A percentile compares a stretch with the other conserved stretches of the same genome.
phyloP scores from a whole-genome alignment of 495 filamentous ascomycete genomes.

The Articulospora tetracladia region DNA sequence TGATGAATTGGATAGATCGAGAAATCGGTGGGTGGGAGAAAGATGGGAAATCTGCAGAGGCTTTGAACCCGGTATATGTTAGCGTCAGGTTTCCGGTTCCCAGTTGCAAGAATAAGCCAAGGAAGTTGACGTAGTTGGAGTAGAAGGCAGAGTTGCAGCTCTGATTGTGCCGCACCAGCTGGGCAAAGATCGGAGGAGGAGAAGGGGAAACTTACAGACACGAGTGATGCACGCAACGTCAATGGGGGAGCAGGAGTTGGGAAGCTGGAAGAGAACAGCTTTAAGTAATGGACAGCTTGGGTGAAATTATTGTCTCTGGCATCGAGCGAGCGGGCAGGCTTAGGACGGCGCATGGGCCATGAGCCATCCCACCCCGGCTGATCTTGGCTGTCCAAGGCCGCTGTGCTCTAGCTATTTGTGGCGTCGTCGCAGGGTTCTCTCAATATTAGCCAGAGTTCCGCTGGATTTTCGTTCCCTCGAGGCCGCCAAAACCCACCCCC shows the following conservation, averaged over 20 bases:
- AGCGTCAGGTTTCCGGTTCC: neutral
- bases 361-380: neutral
- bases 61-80: neutral
- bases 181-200: conserved; percentile 61
- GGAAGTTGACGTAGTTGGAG: neutral
- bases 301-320: neutral
- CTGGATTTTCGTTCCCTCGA: neutral
- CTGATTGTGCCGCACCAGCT: conserved; percentile 35
- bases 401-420: neutral
- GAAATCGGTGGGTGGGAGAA: neutral
- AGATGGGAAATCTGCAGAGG: neutral
- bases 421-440: neutral
- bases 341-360: neutral
- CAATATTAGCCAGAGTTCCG: neutral
- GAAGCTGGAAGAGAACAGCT: neutral
- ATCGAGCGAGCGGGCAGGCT: too few relatives aligned
- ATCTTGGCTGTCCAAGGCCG: neutral
- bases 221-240: neutral
- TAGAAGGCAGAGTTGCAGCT: neutral
- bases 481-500: neutral
- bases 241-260: neutral
- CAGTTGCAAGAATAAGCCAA: neutral
- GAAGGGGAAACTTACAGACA: conserved; percentile 44
- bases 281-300: neutral
- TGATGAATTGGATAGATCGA: neutral